Evolutionary conservation across 352 stramenopile genomes (phyloP), one percentile per base, ranked within the genome.

Genomic region (Saprolegnia parasitica): DNA sequence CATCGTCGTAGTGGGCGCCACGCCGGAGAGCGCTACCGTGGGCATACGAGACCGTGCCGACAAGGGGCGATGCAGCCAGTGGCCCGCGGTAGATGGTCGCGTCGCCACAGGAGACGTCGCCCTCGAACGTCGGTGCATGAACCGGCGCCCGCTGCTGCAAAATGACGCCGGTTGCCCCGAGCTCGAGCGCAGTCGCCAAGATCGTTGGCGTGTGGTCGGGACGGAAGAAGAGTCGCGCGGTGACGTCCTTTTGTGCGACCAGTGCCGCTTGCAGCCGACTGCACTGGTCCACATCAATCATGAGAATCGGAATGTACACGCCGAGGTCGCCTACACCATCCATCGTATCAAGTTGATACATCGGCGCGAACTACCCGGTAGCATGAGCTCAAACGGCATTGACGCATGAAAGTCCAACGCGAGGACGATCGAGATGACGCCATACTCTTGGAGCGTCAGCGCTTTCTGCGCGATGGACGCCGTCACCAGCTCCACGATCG

Each of bases 231-330:
- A 57, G 23, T 21, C 50, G 71, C 21, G 72, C 72, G 11, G 45
- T 56, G 4, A 76, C 26, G 56, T 71, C 56, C 57, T 64, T 62
- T 46, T 75, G 35, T 4, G 57, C 35, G 21, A 13, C 35, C 0
- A 54, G 11, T 8, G 32, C 16, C 5, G 57, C n/a, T 23, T 65
- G 16, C 11, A 65, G 5, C 32, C 35, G 54, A 1, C 32, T 0
- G 26, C 32, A 52, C 23, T 42, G 57, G 20, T 29, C 9, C 57
- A 65, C 21, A 3, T 77, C 77, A 54, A 77, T 42, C 81, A 89
- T 89, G 24, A 91, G 66, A n/a, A 91, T 81, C 0, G 84, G 84
- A 42, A 91, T 79, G 67, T 88, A 91, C 8, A 91, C 73, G 0
- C 84, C 84, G 0, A 80, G 76, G 35, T 87, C 82, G 0, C 75